phyloP scores from a whole-genome alignment of 2,329 filamentous ascomycete genomes.

The Aspergillus aculeatinus region DNA sequence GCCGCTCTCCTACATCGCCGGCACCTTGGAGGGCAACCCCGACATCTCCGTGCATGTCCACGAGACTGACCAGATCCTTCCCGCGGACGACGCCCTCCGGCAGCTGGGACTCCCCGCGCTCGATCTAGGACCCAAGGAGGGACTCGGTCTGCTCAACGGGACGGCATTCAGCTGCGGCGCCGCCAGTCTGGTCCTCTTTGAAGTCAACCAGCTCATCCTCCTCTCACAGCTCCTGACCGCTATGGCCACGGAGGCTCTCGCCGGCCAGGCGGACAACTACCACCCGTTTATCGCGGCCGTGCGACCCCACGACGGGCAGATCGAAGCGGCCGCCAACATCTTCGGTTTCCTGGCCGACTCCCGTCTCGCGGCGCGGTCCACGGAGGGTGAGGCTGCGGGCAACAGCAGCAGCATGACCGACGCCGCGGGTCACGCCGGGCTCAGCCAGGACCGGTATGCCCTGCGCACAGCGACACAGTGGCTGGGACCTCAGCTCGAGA shows the following conservation, averaged over 20 bases:
- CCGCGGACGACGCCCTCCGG: slow-evolving; percentile 35
- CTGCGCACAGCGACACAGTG: slow-evolving; percentile 66
- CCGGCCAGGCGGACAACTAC: slow-evolving; percentile 57
- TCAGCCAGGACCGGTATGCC: slow-evolving; percentile 65
- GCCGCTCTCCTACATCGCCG: slow-evolving; percentile 39
- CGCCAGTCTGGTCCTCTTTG: slow-evolving; percentile 50
- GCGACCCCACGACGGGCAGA: slow-evolving; percentile 62
- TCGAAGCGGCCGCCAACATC: slow-evolving; percentile 58
- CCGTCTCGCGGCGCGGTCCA: slow-evolving; percentile 4
- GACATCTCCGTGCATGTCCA: slow-evolving; percentile 38
- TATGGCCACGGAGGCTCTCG: slow-evolving; percentile 60
- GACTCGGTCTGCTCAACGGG: slow-evolving; percentile 53
- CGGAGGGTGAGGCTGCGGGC: not conserved
- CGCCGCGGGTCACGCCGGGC: slow-evolving; percentile 19
- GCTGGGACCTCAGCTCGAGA: slow-evolving; percentile 66
- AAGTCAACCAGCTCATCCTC: slow-evolving; percentile 55
- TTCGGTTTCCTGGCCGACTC: slow-evolving; percentile 52
- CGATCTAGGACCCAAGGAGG: slow-evolving; percentile 51
- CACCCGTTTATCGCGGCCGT: slow-evolving; percentile 58
- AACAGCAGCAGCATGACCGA: too few relatives aligned
- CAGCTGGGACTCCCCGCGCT: slow-evolving; percentile 32
- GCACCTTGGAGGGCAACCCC: slow-evolving; percentile 36
- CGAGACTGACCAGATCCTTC: slow-evolving; percentile 19
- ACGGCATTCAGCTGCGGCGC: slow-evolving; percentile 50
- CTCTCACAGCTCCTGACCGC: slow-evolving; percentile 61